Evolutionary conservation across 768 basidiomycete species (phyloP), one percentile per base, ranked within the genome.

Genomic region (Tulasnella sp.): DNA sequence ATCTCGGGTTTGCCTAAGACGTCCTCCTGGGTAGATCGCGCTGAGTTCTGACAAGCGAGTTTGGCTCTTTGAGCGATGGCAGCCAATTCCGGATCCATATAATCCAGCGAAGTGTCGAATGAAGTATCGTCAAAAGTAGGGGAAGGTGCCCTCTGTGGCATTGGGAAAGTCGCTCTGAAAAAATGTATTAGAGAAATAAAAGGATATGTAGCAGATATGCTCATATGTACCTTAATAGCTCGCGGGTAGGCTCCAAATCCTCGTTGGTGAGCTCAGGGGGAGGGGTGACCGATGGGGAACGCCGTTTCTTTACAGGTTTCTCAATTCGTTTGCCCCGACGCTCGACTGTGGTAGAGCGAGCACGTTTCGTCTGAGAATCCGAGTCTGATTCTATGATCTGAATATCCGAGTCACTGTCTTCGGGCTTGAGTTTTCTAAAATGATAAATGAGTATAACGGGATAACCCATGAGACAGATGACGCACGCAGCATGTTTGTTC

Each of bases 71-170:
- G 24, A 5, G 49, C 49, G 10, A 51, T 15, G 28, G 40, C 16
- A 32, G 31, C 39, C 39, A 51, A 20, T 31, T 51, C 49, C 5
- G 49, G 49, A 24, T 51, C 40, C 20, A 48, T 33, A 9, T 28
- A 28, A 31, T 25, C 24, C 10, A 51, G 19, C 2, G 40, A 51
- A 27, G n/a, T n/a, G n/a, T 48, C 47, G 47, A 27, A 37, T 22
- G 47, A 48, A 10, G 19, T 48, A 37, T 48, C 16, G 19, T 33
- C 47, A 13, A 48, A 25, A 20, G 35, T 1, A 16, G 47, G 47
- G 15, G 47, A 48, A 5, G 33, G 35, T 13, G 34, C 12, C 16
- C 47, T 33, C 28, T 22, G 47, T 5, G 35, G 47, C 32, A 20
- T 19, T 10, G 47, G 47, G 47, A 27, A 32, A 16, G 15, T 13